Conservation (phyloP, 1,284 basidiomycete genomes). For the Marasmius fiardii region DNA sequence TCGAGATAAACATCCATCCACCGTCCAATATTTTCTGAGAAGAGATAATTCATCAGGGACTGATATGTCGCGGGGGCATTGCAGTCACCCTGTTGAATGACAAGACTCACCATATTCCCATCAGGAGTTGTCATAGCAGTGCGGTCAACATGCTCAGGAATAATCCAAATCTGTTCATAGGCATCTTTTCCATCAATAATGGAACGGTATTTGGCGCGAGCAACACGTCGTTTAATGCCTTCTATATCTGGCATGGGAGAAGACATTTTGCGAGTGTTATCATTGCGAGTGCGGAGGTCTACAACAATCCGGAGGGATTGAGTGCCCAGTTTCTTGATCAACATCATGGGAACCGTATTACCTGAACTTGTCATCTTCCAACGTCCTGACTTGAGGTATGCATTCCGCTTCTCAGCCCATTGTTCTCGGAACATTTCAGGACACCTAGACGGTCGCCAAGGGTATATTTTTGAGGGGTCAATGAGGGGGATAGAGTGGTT, state of each 20-base stretch:
- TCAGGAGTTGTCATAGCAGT: slow-evolving; percentile 22
- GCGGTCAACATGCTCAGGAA: slow-evolving; percentile 22
- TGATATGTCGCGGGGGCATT: slow-evolving; percentile 19
- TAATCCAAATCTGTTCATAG: slow-evolving; percentile 12
- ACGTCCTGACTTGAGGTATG: slow-evolving; percentile 20
- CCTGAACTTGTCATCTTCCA: slow-evolving; percentile 21
- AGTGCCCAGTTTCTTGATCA: slow-evolving; percentile 6
- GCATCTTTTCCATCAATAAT: slow-evolving; percentile 23
- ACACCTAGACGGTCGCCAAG: slow-evolving; percentile 22
- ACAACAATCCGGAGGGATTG: slow-evolving; percentile 1
- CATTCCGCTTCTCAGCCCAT: slow-evolving; percentile 22
- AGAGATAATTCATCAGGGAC: slow-evolving; percentile 27
- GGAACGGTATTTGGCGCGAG: neutral
- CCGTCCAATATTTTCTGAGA: slow-evolving; percentile 22
- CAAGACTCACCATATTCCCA: slow-evolving; percentile 27
- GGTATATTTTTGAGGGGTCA: slow-evolving; percentile 21
- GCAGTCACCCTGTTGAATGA: slow-evolving; percentile 20
- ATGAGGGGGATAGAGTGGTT: slow-evolving; percentile 30
- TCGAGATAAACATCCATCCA: slow-evolving; percentile 29
- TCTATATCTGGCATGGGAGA: slow-evolving; percentile 2
- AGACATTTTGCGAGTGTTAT: slow-evolving; percentile 6
- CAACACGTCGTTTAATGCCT: neutral
- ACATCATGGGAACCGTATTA: slow-evolving; percentile 27
- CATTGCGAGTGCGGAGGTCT: slow-evolving; percentile 8
- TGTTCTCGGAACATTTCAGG: slow-evolving; percentile 20